Conservation (phyloP, 331 rosid genomes). For the Pyrus hybrid region DNA sequence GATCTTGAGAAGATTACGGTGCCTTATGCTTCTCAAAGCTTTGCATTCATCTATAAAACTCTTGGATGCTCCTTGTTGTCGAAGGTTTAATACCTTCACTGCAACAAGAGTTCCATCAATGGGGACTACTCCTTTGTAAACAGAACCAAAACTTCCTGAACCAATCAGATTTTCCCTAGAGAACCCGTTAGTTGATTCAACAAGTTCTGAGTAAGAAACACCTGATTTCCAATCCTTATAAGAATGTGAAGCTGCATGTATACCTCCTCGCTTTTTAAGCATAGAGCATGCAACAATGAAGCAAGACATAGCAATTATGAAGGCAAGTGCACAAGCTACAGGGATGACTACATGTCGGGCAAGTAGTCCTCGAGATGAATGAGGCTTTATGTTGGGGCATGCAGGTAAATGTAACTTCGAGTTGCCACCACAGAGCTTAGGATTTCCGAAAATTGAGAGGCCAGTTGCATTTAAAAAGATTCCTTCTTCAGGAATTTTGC, state of each 20-base stretch:
- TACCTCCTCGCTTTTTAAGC: background rate
- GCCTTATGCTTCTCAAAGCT: too few species aligned
- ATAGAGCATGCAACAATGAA: background rate
- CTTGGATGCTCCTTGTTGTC: slow-evolving; percentile 3
- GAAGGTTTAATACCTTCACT: slow-evolving; percentile 2
- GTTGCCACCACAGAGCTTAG: slow-evolving; percentile 3
- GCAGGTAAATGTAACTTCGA: background rate
- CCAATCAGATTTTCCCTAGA: background rate
- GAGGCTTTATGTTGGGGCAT: background rate
- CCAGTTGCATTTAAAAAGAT: background rate
- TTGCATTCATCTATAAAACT: background rate
- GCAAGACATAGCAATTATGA: background rate
- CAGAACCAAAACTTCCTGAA: background rate
- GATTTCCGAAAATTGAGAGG: slow-evolving; percentile 13
- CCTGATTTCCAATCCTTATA: background rate
- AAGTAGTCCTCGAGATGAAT: background rate
- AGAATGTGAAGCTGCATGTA: background rate
- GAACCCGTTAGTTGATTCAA: background rate
- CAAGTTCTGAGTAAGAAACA: background rate
- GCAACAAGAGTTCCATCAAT: background rate
- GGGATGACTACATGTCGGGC: background rate
- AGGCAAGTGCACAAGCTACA: background rate
- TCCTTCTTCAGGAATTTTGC: background rate
- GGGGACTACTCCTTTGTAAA: background rate
- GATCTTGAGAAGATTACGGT: slow-evolving; percentile 4